Evolutionary conservation across 129 eudicot genomes (phyloP), one percentile per base, ranked within the genome.

Genomic region (Silybum marianum): DNA sequence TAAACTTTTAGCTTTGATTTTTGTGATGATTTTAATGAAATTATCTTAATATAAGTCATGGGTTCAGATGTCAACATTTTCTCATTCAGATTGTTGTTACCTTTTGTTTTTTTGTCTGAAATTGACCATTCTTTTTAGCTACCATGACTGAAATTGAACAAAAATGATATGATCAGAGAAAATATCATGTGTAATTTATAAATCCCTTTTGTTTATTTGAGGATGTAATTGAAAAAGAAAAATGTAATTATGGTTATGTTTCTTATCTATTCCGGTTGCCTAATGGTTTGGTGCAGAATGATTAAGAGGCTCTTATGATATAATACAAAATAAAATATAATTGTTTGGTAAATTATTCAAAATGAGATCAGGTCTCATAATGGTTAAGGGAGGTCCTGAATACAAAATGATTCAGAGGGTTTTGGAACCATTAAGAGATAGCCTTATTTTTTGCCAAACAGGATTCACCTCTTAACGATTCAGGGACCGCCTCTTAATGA

Each of bases 141-240:
- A 21, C 7, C 75, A 32, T 71, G 30, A 60, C 51, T 24, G 3
- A 24, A 80, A 9, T 19, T 79, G 69, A 79, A 79, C 32, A 68
- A 79, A 69, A 19, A 8, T 65, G 30, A 58, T 58, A 58, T 58
- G 65, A 58, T 58, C 23, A 58, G 65, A 21, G 65, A 58, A 8
- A 63, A 21, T n/a, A 63, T 19, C 25, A 63, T 21, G 14, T 28
- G 68, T 44, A 7, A 58, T 54, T 51, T 76, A 5, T 34, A 34
- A 30, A 19, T 30, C 36, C 7, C 13, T 32, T n/a, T 23, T 71
- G 77, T 51, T 78, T 25, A 23, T 78, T 78, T 26, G 81, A 78
- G 25, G 63, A 63, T 12, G 4, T 22, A 32, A 19, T 34, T 60
- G 34, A 28, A 34, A 34, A 76, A 76, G n/a, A 1, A 18, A 58